These are phyloP conservation scores for Cadophora sp. DNA, from an alignment of 2,329 filamentous ascomycete genomes.

Conservation along the genomic window DNA sequence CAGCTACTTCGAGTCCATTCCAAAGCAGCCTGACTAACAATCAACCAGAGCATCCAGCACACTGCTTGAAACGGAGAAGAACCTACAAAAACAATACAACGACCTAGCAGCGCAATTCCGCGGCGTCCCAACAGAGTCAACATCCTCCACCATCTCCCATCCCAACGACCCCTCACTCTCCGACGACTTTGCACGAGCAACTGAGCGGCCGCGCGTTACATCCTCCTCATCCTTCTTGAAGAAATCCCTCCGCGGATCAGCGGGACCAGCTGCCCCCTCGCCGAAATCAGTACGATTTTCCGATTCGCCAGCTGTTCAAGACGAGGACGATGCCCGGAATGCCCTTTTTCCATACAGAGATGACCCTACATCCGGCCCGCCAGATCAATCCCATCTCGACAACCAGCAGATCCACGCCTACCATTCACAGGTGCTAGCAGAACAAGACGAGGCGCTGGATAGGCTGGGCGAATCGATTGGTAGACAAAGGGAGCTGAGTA, in stretches of 20 bases:
- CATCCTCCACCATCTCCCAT: slow-evolving; percentile 59
- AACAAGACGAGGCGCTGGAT: slow-evolving; percentile 96
- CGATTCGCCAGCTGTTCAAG: slow-evolving; percentile 60
- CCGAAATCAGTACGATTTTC: slow-evolving; percentile 87
- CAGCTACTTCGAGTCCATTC: slow-evolving; percentile 39
- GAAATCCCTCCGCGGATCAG: slow-evolving; percentile 45
- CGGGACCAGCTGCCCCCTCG: slow-evolving; percentile 44
- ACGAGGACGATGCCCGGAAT: slow-evolving; percentile 52
- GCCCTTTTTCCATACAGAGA: slow-evolving; percentile 75
- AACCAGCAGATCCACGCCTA: slow-evolving; percentile 90
- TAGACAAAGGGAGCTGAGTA: slow-evolving; percentile 88
- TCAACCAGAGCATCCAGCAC: slow-evolving; percentile 48
- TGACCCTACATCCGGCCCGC: slow-evolving; percentile 57
- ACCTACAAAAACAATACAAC: slow-evolving; percentile 75
- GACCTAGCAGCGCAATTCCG: slow-evolving; percentile 84
- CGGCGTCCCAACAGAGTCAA: slow-evolving; percentile 60
- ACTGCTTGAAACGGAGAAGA: slow-evolving; percentile 69
- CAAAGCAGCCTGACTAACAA: slow-evolving; percentile 22
- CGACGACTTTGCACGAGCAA: slow-evolving; percentile 69
- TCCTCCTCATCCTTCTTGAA: slow-evolving; percentile 52
- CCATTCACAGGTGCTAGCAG: slow-evolving; percentile 79
- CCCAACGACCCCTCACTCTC: slow-evolving; percentile 70
- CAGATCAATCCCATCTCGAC: slow-evolving; percentile 58
- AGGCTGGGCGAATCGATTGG: slow-evolving; percentile 83
- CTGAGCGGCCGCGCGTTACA: slow-evolving; percentile 45